Evolutionary conservation across 768 basidiomycete species (phyloP), one percentile per base, ranked within the genome.

Genomic region (Paxillus rubicundulus): DNA sequence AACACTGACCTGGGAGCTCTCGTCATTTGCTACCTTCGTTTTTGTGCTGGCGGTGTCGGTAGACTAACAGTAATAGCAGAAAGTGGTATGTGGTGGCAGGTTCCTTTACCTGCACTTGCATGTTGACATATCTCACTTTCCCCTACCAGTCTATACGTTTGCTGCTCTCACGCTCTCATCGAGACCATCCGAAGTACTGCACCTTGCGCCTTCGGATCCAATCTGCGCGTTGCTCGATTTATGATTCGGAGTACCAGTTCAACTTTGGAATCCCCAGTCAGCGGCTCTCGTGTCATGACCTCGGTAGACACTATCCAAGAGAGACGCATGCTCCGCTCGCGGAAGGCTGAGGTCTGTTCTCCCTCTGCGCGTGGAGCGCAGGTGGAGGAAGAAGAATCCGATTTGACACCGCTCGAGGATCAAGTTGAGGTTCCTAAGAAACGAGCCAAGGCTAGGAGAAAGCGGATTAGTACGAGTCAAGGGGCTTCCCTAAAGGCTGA

Each of bases 401-500:
- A 64, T 14, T 53, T 54, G 6, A 61, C 62, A 10, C 54, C 53
- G 7, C 39, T 64, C 39, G 53, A 55, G 40, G 56, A 55, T 21
- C 50, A 57, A 13, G 43, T 21, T 1, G 46, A 46, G 14, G 13
- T 21, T 8, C 34, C 39, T 28, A 30, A 28, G 45, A 34, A 24
- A 42, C 44, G 33, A 17, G 13, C 17, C 21, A 30, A 30, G 30
- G 9, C 30, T 30, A 8, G 30, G 30, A 9, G 47, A 32, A 32
- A 20, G 27, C 21, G 17, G 13, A 9, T 12, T 3, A n/a, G n/a
- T n/a, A 21, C 12, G 3, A 9, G 13, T 9, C 33, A 42, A 30
- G 37, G 14, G 17, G 36, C 21, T 2, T 1, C 36, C 2, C 38
- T 34, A 36, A 16, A 50, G 9, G 5, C n/a, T 45, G n/a, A n/a